These are phyloP conservation scores for Aspergillus alliaceus DNA, from an alignment of 2,329 filamentous ascomycete species.

Conservation along the genomic window DNA sequence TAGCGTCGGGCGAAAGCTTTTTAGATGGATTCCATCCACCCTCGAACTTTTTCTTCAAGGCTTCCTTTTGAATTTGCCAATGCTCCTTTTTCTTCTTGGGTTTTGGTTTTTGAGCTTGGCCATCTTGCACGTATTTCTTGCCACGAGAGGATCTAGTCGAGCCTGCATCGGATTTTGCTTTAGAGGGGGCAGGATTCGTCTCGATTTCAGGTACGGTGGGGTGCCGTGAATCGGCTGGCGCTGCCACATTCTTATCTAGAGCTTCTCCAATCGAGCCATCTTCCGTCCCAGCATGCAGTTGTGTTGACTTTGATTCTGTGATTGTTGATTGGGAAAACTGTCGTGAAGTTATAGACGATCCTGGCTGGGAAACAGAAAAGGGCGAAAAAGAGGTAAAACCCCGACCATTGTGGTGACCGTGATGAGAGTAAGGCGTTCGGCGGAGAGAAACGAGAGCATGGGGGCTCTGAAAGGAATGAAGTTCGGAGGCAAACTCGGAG, in stretches of 20 bases:
- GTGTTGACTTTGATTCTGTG: not conserved
- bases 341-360: not conserved
- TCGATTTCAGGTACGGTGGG: not conserved
- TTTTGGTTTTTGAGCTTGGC: not conserved
- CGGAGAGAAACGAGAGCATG: constrained; percentile 3
- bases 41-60: constrained; percentile 74
- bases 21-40: constrained; percentile 79
- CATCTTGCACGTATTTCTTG: constrained; percentile 7
- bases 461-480: constrained; percentile 7
- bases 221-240: not conserved
- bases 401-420: constrained; percentile 1
- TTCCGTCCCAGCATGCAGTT: not conserved
- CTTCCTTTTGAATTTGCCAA: constrained; percentile 77
- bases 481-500: constrained; percentile 19
- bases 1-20: constrained; percentile 83
- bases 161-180: not conserved
- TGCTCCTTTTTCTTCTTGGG: constrained; percentile 43
- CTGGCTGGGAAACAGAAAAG: not conserved
- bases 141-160: not conserved
- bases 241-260: not conserved
- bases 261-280: not conserved
- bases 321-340: not conserved
- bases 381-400: not conserved
- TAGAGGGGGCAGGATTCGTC: not conserved
- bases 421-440: constrained; percentile 4